These are phyloP conservation scores for Candida silvicultrix DNA, from an alignment of 805 yeast genomes.

Conservation along the genomic window DNA sequence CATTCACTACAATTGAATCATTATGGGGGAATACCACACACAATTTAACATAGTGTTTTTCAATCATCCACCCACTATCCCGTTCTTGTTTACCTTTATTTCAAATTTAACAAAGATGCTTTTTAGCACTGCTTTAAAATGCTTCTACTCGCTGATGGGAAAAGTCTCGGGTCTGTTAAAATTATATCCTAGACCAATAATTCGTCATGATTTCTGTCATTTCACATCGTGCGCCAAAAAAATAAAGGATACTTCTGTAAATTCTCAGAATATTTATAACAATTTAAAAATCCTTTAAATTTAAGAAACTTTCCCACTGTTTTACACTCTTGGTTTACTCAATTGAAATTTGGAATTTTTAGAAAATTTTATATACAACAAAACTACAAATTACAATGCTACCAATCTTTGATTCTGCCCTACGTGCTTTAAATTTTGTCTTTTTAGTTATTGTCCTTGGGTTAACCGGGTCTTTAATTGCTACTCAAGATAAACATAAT, in stretches of 20 bases:
- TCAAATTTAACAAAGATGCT: no score
- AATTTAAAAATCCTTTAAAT: background rate
- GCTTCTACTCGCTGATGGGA: background rate
- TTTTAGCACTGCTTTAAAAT: no score
- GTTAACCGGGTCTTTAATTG: conserved; percentile 82
- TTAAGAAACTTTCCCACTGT: background rate
- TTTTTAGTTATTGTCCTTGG: conserved; percentile 79
- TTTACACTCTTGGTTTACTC: background rate
- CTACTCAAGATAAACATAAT: conserved; percentile 45
- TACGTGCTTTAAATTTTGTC: conserved; percentile 70
- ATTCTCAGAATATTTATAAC: background rate
- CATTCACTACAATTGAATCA: no score
- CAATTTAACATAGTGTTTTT: no score
- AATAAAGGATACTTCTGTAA: background rate
- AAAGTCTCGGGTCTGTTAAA: no score
- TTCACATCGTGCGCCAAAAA: background rate
- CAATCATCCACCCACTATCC: no score
- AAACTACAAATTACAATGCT: conserved; percentile 35
- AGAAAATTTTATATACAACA: background rate
- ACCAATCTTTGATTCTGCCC: conserved; percentile 66
- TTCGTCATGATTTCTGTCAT: background rate
- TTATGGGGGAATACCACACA: no score
- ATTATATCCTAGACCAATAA: background rate
- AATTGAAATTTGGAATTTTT: background rate
- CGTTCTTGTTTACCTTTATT: no score